A percentile compares a stretch with the other conserved stretches of the same genome.
These are phyloP conservation scores for Apiotrichum sp. DNA, from an alignment of 1,284 basidiomycete species.

Conservation along the genomic window DNA sequence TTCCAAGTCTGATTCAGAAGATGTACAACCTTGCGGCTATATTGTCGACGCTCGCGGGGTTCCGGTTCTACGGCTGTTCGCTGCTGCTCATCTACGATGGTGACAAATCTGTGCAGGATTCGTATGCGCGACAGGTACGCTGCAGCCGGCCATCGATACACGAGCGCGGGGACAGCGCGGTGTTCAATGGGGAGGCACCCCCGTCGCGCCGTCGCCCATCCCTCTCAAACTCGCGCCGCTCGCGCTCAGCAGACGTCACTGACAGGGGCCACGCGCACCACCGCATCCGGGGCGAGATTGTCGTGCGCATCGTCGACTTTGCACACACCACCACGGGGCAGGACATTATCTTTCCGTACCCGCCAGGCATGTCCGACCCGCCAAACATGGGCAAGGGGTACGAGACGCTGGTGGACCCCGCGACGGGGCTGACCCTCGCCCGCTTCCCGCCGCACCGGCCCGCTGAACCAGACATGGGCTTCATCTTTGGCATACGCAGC, in stretches of 20 bases:
- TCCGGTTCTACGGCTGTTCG: constrained; percentile 96
- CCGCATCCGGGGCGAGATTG: constrained; percentile 80
- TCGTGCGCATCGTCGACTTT: constrained; percentile 96
- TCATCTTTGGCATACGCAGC: constrained; percentile 83
- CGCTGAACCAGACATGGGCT: constrained; percentile 84
- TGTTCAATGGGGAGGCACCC: not conserved
- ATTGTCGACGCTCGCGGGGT: constrained; percentile 78
- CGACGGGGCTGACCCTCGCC: constrained; percentile 71
- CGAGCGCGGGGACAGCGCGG: constrained; percentile 6
- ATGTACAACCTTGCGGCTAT: constrained; percentile 90
- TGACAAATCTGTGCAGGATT: constrained; percentile 74
- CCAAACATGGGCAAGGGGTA: constrained; percentile 64
- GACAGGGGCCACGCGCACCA: constrained; percentile 15
- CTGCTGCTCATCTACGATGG: constrained; percentile 97
- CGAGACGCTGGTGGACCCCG: constrained; percentile 67
- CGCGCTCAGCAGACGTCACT: constrained; percentile 8
- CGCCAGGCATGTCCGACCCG: constrained; percentile 28
- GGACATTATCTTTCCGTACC: constrained; percentile 66
- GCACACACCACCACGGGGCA: constrained; percentile 94
- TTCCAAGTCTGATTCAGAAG: constrained; percentile 84
- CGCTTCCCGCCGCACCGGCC: constrained; percentile 88
- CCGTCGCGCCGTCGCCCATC: constrained; percentile 2
- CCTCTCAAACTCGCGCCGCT: constrained; percentile 7
- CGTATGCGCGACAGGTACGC: constrained; percentile 27
- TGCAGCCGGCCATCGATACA: constrained; percentile 4